These are phyloP conservation scores for Coemansia sp. DNA, from an alignment of 192 early-diverging fungal genomes.

Conservation along the genomic window DNA sequence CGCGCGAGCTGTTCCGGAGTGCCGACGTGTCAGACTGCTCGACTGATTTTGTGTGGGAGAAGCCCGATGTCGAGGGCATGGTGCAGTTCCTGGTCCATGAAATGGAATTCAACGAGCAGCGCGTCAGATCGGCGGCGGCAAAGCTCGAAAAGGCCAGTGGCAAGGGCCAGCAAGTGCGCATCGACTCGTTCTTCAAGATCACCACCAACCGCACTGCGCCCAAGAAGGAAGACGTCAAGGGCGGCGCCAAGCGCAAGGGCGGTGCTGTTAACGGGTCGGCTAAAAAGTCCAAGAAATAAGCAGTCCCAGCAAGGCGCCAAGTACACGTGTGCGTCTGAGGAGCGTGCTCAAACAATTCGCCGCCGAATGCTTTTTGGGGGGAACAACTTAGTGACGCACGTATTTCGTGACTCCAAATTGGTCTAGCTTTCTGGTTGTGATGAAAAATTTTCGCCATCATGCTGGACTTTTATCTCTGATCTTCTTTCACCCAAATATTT, in stretches of 20 bases:
- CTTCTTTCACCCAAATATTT: not conserved
- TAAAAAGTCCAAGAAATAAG: slow-evolving; percentile 30
- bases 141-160: slow-evolving; percentile 80
- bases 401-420: not conserved
- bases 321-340: not conserved
- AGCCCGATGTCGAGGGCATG: slow-evolving; percentile 79
- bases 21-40: slow-evolving; percentile 79
- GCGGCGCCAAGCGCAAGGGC: slow-evolving; percentile 28
- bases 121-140: slow-evolving; percentile 78
- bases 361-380: not conserved
- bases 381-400: slow-evolving; percentile 13
- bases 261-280: slow-evolving; percentile 14
- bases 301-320: not conserved
- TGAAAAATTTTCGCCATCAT: not conserved
- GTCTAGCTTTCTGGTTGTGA: slow-evolving; percentile 1
- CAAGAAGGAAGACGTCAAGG: slow-evolving; percentile 2
- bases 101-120: slow-evolving; percentile 95
- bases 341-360: not conserved
- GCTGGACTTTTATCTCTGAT: not conserved
- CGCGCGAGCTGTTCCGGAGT: slow-evolving; percentile 82
- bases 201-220: slow-evolving; percentile 17
- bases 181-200: slow-evolving; percentile 90
- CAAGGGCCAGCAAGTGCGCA: slow-evolving; percentile 84
- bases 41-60: slow-evolving; percentile 69
- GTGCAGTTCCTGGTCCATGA: slow-evolving; percentile 91